phyloP scores from a whole-genome alignment of 495 filamentous ascomycete genomes.

The Xylaria telfairii region DNA sequence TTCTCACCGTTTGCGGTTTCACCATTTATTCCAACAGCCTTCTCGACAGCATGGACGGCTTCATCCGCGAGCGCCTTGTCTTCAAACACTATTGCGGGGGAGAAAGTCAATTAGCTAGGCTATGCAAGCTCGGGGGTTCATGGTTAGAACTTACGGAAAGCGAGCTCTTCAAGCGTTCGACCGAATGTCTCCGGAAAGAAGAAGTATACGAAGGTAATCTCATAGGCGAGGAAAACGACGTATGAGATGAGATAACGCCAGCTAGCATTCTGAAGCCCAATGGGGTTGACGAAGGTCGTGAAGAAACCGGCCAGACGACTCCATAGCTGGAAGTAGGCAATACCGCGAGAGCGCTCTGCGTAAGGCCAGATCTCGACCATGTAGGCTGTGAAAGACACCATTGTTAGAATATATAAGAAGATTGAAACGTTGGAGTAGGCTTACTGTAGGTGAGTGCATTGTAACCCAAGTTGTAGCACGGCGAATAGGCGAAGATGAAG shows the following conservation, averaged over 20 bases:
- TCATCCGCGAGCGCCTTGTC: conserved; percentile 48
- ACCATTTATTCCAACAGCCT: conserved; percentile 36
- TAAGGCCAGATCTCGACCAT: conserved; percentile 71
- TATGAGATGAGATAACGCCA: conserved; percentile 64
- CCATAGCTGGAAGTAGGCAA: conserved; percentile 69
- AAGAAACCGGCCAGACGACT: conserved; percentile 54
- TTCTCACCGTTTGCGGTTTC: background rate
- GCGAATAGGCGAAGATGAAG: conserved; percentile 69
- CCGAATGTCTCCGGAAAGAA: conserved; percentile 69
- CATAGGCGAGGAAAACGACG: conserved; percentile 64
- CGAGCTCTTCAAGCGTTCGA: conserved; percentile 68
- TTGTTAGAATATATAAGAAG: conserved; percentile 2
- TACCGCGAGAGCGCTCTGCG: conserved; percentile 64
- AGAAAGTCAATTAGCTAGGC: conserved; percentile 21
- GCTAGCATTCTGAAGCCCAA: conserved; percentile 61
- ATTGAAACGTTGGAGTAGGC: conserved; percentile 11
- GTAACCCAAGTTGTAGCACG: conserved; percentile 71
- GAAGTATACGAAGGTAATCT: conserved; percentile 65
- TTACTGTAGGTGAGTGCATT: conserved; percentile 71
- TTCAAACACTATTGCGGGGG: conserved; percentile 48
- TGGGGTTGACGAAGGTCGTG: conserved; percentile 69
- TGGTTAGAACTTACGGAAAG: conserved; percentile 58
- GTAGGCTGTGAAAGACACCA: conserved; percentile 49
- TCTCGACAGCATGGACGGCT: conserved; percentile 47
- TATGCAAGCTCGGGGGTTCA: background rate